These are phyloP conservation scores for Delonix regia DNA, from an alignment of 306 rosid genomes.

Conservation along the genomic window DNA sequence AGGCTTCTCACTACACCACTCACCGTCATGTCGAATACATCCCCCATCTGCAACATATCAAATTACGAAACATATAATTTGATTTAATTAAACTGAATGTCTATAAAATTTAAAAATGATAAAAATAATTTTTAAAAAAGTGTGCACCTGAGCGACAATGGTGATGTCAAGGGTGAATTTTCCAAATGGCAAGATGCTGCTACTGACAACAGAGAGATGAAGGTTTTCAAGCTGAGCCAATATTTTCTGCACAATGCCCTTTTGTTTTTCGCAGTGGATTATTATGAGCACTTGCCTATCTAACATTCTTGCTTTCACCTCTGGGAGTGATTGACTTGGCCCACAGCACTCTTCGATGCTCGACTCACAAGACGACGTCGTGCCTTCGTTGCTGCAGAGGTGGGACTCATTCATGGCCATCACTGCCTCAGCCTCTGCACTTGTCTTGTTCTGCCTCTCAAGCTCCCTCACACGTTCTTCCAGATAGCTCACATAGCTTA, in stretches of 20 bases:
- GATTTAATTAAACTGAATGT: too few relatives aligned
- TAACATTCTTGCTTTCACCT: slow-evolving; percentile 36
- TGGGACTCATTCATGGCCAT: slow-evolving; percentile 16
- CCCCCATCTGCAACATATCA: slow-evolving; percentile 36
- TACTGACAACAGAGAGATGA: slow-evolving; percentile 37
- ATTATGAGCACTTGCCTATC: slow-evolving; percentile 34
- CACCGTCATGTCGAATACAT: slow-evolving; percentile 33
- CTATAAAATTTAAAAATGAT: too few relatives aligned
- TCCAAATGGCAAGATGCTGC: slow-evolving; percentile 47
- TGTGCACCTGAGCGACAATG: slow-evolving; percentile 41
- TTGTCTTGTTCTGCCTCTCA: slow-evolving; percentile 28
- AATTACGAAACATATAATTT: background rate
- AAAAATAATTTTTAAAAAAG: too few relatives aligned
- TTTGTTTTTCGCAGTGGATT: slow-evolving; percentile 42
- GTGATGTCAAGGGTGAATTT: slow-evolving; percentile 42
- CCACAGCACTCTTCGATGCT: background rate
- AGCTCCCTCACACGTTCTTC: slow-evolving; percentile 44
- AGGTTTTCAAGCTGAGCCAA: slow-evolving; percentile 32
- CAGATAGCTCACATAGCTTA: slow-evolving; percentile 37
- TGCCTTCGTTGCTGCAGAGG: background rate
- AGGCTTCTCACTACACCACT: slow-evolving; percentile 37
- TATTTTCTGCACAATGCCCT: slow-evolving; percentile 42
- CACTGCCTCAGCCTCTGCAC: slow-evolving; percentile 30
- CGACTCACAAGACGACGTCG: slow-evolving; percentile 4
- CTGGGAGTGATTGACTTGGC: slow-evolving; percentile 1